phyloP scores from a whole-genome alignment of 306 rosid species.

The Cyamopsis tetragonoloba region DNA sequence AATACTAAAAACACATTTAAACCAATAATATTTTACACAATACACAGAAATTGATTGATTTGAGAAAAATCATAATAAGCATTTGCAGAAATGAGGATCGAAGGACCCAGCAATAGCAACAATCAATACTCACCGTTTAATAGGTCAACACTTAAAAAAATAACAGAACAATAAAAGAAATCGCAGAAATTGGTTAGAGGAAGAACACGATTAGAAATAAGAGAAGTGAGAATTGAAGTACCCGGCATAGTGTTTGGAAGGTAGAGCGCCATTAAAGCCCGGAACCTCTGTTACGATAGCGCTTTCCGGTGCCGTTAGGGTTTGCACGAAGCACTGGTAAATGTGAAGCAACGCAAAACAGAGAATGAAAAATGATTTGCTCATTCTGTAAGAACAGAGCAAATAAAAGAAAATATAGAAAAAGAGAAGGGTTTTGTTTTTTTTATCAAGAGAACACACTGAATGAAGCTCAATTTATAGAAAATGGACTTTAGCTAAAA shows the following conservation, averaged over 20 bases:
- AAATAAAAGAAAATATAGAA: background rate
- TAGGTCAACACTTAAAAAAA: background rate
- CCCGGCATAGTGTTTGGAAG: conserved; percentile 48
- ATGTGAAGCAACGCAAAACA: conserved; percentile 18
- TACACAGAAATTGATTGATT: too few species aligned
- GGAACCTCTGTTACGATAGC: conserved; percentile 32
- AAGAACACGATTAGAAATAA: background rate
- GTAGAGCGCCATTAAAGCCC: conserved; percentile 36
- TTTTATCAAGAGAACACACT: background rate
- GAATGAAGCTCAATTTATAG: conserved; percentile 16
- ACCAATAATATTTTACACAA: too few species aligned
- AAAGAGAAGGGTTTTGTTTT: too few species aligned
- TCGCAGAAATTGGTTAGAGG: background rate
- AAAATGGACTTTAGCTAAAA: too few species aligned
- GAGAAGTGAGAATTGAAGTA: background rate
- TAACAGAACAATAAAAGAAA: background rate
- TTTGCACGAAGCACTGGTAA: conserved; percentile 18
- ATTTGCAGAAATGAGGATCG: too few species aligned
- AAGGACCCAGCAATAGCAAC: too few species aligned
- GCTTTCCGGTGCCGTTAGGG: conserved; percentile 35
- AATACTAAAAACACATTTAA: too few species aligned
- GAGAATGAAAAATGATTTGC: background rate
- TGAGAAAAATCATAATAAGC: too few species aligned
- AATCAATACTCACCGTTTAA: too few species aligned
- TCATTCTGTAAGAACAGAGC: background rate